Conservation (phyloP, 2,329 filamentous ascomycete species). For the Sclerotinia minor region DNA sequence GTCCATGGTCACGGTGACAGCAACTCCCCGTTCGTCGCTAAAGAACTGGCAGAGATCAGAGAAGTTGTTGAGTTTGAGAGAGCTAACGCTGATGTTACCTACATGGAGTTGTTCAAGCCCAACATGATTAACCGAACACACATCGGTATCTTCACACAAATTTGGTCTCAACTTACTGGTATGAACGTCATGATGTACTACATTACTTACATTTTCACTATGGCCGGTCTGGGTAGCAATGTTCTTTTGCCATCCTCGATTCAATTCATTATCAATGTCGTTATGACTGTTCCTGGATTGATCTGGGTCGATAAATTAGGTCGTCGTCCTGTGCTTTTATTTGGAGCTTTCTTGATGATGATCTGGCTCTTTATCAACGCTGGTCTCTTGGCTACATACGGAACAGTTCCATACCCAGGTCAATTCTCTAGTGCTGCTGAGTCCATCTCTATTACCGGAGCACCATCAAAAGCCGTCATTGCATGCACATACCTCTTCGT, state of each 20-base stretch:
- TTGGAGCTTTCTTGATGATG: constrained; percentile 49
- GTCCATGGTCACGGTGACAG: constrained; percentile 66
- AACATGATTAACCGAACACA: constrained; percentile 72
- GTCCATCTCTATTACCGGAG: constrained; percentile 51
- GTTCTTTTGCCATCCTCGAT: constrained; percentile 67
- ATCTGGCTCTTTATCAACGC: constrained; percentile 50
- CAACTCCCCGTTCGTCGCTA: constrained; percentile 63
- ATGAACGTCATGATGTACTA: constrained; percentile 72
- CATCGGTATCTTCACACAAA: constrained; percentile 71
- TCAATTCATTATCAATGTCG: constrained; percentile 76
- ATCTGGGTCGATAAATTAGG: constrained; percentile 76
- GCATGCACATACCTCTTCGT: constrained; percentile 67
- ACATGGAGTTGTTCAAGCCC: constrained; percentile 70
- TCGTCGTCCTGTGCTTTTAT: constrained; percentile 65
- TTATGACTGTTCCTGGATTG: constrained; percentile 75
- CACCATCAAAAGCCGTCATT: constrained; percentile 58
- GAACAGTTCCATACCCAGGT: constrained; percentile 41
- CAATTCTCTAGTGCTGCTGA: constrained; percentile 46
- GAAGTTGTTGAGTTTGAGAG: constrained; percentile 77
- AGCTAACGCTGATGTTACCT: constrained; percentile 66
- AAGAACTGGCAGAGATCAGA: constrained; percentile 71
- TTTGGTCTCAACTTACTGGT: constrained; percentile 74
- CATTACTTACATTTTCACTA: constrained; percentile 62
- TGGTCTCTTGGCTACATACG: constrained; percentile 48
- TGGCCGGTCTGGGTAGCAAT: constrained; percentile 64